Base-by-base conservation (phyloP, 768 basidiomycete genomes). In the Terana coerulea region DNA sequence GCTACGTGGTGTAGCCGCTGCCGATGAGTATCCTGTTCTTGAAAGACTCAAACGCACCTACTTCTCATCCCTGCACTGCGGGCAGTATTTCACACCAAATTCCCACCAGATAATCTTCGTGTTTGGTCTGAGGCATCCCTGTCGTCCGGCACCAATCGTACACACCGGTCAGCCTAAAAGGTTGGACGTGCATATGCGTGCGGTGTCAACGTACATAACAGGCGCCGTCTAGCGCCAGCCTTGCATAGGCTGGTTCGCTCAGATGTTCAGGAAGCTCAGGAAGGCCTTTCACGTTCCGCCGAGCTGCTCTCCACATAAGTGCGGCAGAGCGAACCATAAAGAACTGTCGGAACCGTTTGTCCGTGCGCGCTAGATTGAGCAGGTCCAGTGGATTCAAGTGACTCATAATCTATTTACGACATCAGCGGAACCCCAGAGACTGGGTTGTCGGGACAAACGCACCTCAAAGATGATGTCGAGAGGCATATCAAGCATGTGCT, bases 241-340 rank as follows among this genome's bases (percentile, higher is more conserved):
- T 52, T 5, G 55, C 51, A 26, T 52, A 56, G 7, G 44, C 55
- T 19, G 55, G 55, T 33, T 56, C 55, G 39, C 44, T 52, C 11
- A 56, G 37, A 24, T 47, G 34, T 2, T 26, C 7, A 7, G 55
- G 55, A 28, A 50, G 49, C 3, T 33, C 11, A 5, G 48, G 30
- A n/a, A 51, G 40, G 6, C 21, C 33, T 9, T 25, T 10, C 25
- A 54, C 41, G 21, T 54, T 54, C 24, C 21, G 19, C 9, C 53
- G 47, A 1, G 49, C 53, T 14, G 22, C 26, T 28, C n/a, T 44
- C 53, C 53, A 54, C 3, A 54, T 17, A 1, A 25, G 30, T 11
- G 29, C 8, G n/a, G 44, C 26, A 3, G 19, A 31, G 9, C 45
- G 45, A 6, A 7, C n/a, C 50, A 51, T 51, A n/a, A 51, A 22